Percentiles rank a stretch among this genome's conserved stretches.
These are phyloP conservation scores for Saturnispora sanitii DNA, from an alignment of 805 yeast genomes.

Conservation along the genomic window DNA sequence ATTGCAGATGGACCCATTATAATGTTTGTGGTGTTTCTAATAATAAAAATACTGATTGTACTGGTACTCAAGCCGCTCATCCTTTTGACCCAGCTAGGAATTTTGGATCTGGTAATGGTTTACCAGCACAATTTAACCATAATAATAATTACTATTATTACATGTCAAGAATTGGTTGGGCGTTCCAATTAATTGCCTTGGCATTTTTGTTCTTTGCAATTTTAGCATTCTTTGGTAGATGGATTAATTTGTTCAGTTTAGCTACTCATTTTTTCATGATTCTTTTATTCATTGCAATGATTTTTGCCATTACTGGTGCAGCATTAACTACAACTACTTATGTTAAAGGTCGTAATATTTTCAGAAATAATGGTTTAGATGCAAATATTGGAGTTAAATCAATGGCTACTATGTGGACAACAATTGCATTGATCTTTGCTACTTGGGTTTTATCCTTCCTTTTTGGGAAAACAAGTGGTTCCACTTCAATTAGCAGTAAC, in stretches of 20 bases:
- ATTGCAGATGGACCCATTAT: conserved; percentile 76
- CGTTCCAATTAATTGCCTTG: conserved; percentile 50
- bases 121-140: conserved; percentile 44
- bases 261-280: conserved; percentile 10
- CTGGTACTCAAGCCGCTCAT: conserved; percentile 55
- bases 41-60: conserved; percentile 40
- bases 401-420: conserved; percentile 59
- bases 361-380: conserved; percentile 31
- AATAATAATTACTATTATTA: conserved; percentile 49
- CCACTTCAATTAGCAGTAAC: neutral
- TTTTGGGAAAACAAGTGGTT: neutral
- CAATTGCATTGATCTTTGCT: conserved; percentile 23
- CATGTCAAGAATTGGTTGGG: conserved; percentile 59
- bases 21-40: conserved; percentile 40
- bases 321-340: conserved; percentile 45
- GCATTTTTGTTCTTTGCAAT: conserved; percentile 43
- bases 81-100: conserved; percentile 77
- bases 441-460: conserved; percentile 1
- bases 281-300: conserved; percentile 24
- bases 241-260: neutral
- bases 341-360: conserved; percentile 41
- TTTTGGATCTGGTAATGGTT: conserved; percentile 39
- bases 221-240: conserved; percentile 22
- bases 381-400: conserved; percentile 39
- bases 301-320: conserved; percentile 38